Percentiles rank a stretch among this genome's conserved stretches.
These are phyloP conservation scores for Silene uniflora DNA, from an alignment of 148 eudicot genomes.

Conservation along the genomic window DNA sequence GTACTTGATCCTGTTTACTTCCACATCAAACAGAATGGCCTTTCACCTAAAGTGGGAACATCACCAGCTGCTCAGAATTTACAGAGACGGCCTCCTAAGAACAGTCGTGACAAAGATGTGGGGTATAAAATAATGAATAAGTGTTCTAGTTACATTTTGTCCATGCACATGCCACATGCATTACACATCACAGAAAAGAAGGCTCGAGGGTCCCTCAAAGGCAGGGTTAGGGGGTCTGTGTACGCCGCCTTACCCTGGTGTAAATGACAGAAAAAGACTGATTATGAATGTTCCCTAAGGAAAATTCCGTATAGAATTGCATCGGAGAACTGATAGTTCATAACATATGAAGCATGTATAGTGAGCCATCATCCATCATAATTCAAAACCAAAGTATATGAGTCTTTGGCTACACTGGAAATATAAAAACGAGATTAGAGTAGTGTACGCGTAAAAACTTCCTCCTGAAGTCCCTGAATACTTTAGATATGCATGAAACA, in stretches of 20 bases:
- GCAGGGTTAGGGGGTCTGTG: not conserved
- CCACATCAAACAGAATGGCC: slow-evolving; percentile 35
- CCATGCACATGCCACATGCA: slow-evolving; percentile 6
- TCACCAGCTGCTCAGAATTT: slow-evolving; percentile 35
- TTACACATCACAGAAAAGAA: not conserved
- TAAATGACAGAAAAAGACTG: no score
- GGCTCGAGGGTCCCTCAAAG: no score
- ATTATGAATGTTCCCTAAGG: no score
- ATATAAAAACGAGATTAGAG: not conserved
- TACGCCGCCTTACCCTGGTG: no score
- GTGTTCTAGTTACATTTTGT: slow-evolving; percentile 28
- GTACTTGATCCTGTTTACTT: slow-evolving; percentile 50
- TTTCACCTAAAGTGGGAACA: slow-evolving; percentile 36
- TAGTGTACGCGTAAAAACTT: not conserved
- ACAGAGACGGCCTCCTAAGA: slow-evolving; percentile 39
- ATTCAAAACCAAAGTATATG: not conserved
- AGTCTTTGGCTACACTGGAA: not conserved
- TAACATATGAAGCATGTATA: no score
- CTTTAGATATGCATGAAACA: slow-evolving; percentile 13
- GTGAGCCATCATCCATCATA: not conserved
- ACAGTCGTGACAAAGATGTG: slow-evolving; percentile 40
- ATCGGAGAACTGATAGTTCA: no score
- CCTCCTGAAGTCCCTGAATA: no score
- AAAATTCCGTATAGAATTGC: no score
- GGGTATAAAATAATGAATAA: slow-evolving; percentile 35